Evolutionary conservation across 768 basidiomycete genomes (phyloP), one percentile per base, ranked within the genome.

Genomic region (Coprinellus micaceus): DNA sequence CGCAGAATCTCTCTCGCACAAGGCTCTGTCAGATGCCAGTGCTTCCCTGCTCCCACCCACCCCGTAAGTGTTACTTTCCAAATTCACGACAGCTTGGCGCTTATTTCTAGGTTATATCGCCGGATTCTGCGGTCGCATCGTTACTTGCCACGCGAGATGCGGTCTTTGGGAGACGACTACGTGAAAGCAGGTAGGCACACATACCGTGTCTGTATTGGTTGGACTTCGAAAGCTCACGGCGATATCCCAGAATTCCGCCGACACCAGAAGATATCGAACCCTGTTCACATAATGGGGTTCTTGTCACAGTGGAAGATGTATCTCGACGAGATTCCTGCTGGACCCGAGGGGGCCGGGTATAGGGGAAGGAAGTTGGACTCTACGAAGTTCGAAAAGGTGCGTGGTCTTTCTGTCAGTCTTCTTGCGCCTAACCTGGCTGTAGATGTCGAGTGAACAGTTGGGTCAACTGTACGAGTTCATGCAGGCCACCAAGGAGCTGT

Each of bases 241-340:
- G 33, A 1, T 21, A 43, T 30, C 21, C n/a, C 21, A 92, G 96
- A 99, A 71, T 98, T 97, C 70, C 85, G 89, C 6, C 77, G 89
- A 45, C 95, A 97, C 61, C 83, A 76, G 62, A 75, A 81, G 22
- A 82, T 86, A 11, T 86, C 86, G 21, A 98, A 98, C 71, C 91
- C 94, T 2, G 78, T 87, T 7, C 85, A 98, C 68, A 84, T 98
- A 59, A 96, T 98, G 68, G 94, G 93, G 2, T 99, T 99, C 67
- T 77, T 98, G 9, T 88, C 89, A 2, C 91, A 98, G 65, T 99
- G 96, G 96, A 97, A 96, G 70, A 69, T 82, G 56, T 98, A 99
- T 70, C 78, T 98, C 54, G 92, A 96, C 62, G 71, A 82, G 58
- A 68, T 89, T 30, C 85, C 84, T 12, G 71, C 64, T 25, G 80